Conservation (phyloP, 805 yeast species). For the Ogataea ramenticola region DNA sequence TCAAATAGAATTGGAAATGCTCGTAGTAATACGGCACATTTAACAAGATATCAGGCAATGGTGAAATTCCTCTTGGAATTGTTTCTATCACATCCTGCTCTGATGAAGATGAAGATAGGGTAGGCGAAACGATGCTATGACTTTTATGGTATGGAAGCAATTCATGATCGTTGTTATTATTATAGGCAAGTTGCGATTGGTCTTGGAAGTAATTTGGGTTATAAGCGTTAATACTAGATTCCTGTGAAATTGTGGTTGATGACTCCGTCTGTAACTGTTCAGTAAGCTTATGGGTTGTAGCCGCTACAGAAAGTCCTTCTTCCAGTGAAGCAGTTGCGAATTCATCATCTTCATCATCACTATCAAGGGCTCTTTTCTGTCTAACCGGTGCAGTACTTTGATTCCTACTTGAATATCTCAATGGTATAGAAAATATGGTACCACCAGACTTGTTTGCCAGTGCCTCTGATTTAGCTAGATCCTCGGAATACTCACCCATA, state of each 20-base stretch:
- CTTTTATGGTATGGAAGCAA: no score
- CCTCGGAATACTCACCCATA: slow-evolving; percentile 28
- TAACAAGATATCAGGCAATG: slow-evolving; percentile 53
- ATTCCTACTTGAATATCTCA: background rate
- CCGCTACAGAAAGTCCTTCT: background rate
- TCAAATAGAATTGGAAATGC: slow-evolving; percentile 54
- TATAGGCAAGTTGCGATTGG: no score
- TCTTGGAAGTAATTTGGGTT: no score
- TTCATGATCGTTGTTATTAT: no score
- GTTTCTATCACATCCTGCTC: slow-evolving; percentile 13
- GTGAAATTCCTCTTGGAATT: slow-evolving; percentile 30
- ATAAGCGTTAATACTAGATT: no score
- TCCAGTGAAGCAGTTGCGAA: background rate
- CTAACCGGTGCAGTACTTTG: background rate
- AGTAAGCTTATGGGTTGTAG: background rate
- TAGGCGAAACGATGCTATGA: background rate
- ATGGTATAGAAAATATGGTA: slow-evolving; percentile 8
- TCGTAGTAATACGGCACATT: slow-evolving; percentile 55
- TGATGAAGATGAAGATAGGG: slow-evolving; percentile 9
- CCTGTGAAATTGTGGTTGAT: no score
- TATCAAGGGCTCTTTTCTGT: background rate
- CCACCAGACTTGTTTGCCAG: slow-evolving; percentile 3
- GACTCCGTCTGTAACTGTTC: background rate
- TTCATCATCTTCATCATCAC: slow-evolving; percentile 1
- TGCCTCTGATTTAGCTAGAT: slow-evolving; percentile 27